Conservation (phyloP, 495 filamentous ascomycete genomes). For the Neurospora discreta region DNA sequence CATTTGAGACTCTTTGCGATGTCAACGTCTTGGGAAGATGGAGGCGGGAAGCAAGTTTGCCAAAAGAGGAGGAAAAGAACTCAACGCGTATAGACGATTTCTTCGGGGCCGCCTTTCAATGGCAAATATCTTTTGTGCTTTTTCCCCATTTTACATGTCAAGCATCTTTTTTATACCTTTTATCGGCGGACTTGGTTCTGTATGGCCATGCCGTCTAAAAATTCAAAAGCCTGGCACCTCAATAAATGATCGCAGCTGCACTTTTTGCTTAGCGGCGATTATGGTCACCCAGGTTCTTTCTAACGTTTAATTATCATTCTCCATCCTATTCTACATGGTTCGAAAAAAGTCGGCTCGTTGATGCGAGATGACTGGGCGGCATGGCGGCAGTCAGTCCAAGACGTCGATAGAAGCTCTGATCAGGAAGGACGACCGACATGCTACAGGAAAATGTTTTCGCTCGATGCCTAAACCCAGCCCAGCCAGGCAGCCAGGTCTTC, state of each 20-base stretch:
- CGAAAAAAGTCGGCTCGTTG: not conserved
- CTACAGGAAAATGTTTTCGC: not conserved
- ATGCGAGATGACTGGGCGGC: conserved; percentile 14
- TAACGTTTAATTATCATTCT: conserved; percentile 30
- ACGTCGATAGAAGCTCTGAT: not conserved
- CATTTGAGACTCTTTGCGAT: not conserved
- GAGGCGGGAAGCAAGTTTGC: not conserved
- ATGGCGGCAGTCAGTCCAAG: conserved; percentile 3
- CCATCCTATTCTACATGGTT: conserved; percentile 2
- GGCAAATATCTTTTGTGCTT: conserved; percentile 10
- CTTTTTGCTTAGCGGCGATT: conserved; percentile 28
- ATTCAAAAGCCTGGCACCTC: conserved; percentile 19
- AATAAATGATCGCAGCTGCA: conserved; percentile 18
- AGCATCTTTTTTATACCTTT: conserved; percentile 9
- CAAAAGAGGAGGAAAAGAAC: not conserved
- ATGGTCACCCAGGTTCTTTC: conserved; percentile 26
- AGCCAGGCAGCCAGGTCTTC: not conserved
- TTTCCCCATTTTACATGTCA: conserved; percentile 18
- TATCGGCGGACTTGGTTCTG: conserved; percentile 11
- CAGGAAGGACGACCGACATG: not conserved
- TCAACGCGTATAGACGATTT: not conserved
- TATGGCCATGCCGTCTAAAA: conserved; percentile 14
- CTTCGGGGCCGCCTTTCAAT: not conserved
- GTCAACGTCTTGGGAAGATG: not conserved
- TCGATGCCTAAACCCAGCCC: not conserved